phyloP scores from a whole-genome alignment of 2,329 filamentous ascomycete species.

The Paraphoma chrysanthemicola region DNA sequence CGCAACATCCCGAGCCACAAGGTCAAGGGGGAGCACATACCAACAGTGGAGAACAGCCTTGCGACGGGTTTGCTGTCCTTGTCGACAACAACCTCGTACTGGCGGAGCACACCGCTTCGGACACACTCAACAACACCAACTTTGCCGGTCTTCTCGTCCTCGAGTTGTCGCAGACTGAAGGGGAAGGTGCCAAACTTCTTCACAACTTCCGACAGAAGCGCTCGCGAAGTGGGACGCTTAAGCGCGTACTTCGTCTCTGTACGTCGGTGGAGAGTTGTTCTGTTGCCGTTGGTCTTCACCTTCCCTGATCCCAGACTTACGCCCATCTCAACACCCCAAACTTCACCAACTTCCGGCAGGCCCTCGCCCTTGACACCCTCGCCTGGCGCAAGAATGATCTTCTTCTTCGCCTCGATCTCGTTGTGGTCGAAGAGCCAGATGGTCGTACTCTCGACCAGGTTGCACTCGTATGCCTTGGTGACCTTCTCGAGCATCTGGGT shows the following conservation, averaged over 20 bases:
- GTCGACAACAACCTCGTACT: conserved; percentile 95
- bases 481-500: conserved; percentile 89
- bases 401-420: conserved; percentile 97
- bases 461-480: conserved; percentile 88
- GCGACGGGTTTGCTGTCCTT: conserved; percentile 87
- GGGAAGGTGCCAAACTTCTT: conserved; percentile 98
- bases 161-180: conserved; percentile 95
- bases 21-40: conserved; percentile 64
- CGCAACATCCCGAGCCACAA: neutral
- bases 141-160: conserved; percentile 95
- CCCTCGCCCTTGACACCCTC: conserved; percentile 93
- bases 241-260: conserved; percentile 90
- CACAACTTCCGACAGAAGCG: conserved; percentile 90
- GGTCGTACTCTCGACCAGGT: conserved; percentile 95
- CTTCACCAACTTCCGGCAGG: conserved; percentile 84
- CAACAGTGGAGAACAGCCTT: conserved; percentile 87
- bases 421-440: conserved; percentile 97
- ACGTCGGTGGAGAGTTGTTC: conserved; percentile 90
- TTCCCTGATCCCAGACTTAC: conserved; percentile 91
- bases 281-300: conserved; percentile 86
- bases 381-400: conserved; percentile 88
- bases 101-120: conserved; percentile 86
- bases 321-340: conserved; percentile 97
- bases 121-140: conserved; percentile 97
- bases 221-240: conserved; percentile 92